Base-by-base conservation (phyloP, 495 filamentous ascomycete genomes). In the Xylaria nigripes region DNA sequence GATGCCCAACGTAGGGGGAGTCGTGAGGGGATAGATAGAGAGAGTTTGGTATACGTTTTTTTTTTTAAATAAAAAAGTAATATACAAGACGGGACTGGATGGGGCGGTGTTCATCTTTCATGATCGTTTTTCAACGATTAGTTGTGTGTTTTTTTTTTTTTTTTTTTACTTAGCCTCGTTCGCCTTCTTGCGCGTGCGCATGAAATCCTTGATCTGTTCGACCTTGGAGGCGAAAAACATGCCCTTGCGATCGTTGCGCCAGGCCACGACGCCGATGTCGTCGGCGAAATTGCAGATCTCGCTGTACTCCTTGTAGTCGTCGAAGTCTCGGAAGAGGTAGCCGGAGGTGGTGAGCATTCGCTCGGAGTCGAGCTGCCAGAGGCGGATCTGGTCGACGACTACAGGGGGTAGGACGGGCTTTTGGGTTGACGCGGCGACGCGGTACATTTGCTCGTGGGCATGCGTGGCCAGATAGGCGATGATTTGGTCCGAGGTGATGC, bases 351-450 rank as follows among this genome's bases (percentile, higher is more conserved):
- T 78, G 65, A 84, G 84, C 76, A 97, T 92, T 47, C 93, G 79
- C 66, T 98, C 94, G 27, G 90, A 86, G 66, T 98, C 94, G 48
- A 96, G 86, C 73, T 98, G 93, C 93, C 93, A 98, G 9, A 98
- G 79, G 6, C 91, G 78, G 56, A 98, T 96, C 72, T 98, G 93
- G 73, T 98, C 93, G 40, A 96, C 88, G 23, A 98, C 94, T 0
- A 94, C 97, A 2, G 93, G 89, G 1, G 94, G 93, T 1, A 97
- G 75, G 7, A 95, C 74, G 15, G 87, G 84, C 16, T 77, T 73
- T 8, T 80, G 72, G 47, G 66, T 68, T 2, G 71, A 68, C 16
- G 78, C 77, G 5, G 74, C 73, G 51, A 79, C 74, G 56, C 88
- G 89, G 42, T 81, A 80, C 82, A 97, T 86, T 60, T 96, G 86